Conservation (phyloP, 345 rosid genomes). For the Salix exigua region DNA sequence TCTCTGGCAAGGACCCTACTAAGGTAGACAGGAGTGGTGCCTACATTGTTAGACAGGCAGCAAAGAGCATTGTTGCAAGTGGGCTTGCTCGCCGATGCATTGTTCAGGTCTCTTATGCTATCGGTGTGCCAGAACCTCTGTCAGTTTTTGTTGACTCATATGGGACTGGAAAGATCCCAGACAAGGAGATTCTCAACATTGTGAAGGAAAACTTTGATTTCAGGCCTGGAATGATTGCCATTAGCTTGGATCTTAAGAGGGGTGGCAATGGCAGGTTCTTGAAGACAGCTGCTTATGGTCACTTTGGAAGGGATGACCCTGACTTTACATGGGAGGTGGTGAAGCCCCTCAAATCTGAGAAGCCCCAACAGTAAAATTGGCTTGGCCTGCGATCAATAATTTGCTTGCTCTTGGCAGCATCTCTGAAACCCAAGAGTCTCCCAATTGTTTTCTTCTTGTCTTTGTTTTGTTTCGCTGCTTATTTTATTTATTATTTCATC, state of each 20-base stretch:
- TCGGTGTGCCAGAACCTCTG: slow-evolving; percentile 21
- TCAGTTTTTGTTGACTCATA: slow-evolving; percentile 11
- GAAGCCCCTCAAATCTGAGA: slow-evolving; percentile 18
- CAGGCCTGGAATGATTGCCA: slow-evolving; percentile 18
- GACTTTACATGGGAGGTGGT: slow-evolving; percentile 18
- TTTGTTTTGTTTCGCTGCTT: background rate
- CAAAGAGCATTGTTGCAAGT: slow-evolving; percentile 17
- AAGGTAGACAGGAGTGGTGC: slow-evolving; percentile 23
- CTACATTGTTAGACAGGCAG: slow-evolving; percentile 20
- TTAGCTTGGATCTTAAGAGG: slow-evolving; percentile 17
- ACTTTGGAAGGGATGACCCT: slow-evolving; percentile 20
- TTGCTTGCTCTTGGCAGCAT: background rate
- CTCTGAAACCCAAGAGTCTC: background rate
- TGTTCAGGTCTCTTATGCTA: slow-evolving; percentile 22
- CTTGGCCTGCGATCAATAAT: background rate
- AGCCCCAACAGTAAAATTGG: slow-evolving; percentile 4
- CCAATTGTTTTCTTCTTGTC: background rate
- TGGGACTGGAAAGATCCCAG: slow-evolving; percentile 21
- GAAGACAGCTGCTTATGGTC: slow-evolving; percentile 22
- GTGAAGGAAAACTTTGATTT: slow-evolving; percentile 19
- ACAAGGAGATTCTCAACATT: slow-evolving; percentile 17
- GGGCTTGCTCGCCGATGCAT: slow-evolving; percentile 21
- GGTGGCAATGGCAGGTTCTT: slow-evolving; percentile 19
- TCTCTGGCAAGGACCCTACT: slow-evolving; percentile 21
- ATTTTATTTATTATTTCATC: background rate